Percentiles rank a stretch among this genome's conserved stretches.
Evolutionary conservation across 1,139 yeast genomes (phyloP).

Genomic region (Debaryomyces coudertii): DNA sequence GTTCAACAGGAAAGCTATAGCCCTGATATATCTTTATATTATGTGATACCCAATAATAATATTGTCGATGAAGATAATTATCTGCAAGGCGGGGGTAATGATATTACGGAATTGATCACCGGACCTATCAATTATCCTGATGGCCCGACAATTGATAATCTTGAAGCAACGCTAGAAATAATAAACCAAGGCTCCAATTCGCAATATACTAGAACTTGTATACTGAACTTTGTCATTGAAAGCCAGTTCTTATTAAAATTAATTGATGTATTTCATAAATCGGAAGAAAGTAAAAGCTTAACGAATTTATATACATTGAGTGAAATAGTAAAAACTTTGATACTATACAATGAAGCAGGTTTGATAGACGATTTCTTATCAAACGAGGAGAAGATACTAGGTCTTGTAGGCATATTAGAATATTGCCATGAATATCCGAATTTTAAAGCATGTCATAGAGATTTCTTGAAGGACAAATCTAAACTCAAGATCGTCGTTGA

Average conservation of each 20-base stretch:
- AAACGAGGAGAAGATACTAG: constrained; percentile 58
- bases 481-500: constrained; percentile 74
- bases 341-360: constrained; percentile 70
- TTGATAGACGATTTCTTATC: constrained; percentile 69
- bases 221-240: constrained; percentile 54
- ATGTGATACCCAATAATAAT: constrained; percentile 57
- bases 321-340: constrained; percentile 68
- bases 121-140: constrained; percentile 79
- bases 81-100: constrained; percentile 29
- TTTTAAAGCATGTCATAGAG: constrained; percentile 78
- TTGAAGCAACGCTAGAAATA: constrained; percentile 53
- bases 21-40: constrained; percentile 71
- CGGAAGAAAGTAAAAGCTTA: constrained; percentile 56
- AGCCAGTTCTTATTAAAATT: constrained; percentile 57
- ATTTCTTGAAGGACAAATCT: constrained; percentile 58
- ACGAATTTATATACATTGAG: constrained; percentile 65
- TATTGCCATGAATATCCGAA: constrained; percentile 87
- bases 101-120: constrained; percentile 73
- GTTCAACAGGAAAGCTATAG: constrained; percentile 64
- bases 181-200: constrained; percentile 62
- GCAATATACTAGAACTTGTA: constrained; percentile 54
- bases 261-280: constrained; percentile 52
- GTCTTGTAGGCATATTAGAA: constrained; percentile 82
- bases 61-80: constrained; percentile 28
- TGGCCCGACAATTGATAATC: constrained; percentile 50